Base-by-base conservation (phyloP, 306 rosid genomes). In the Acacia confusa region DNA sequence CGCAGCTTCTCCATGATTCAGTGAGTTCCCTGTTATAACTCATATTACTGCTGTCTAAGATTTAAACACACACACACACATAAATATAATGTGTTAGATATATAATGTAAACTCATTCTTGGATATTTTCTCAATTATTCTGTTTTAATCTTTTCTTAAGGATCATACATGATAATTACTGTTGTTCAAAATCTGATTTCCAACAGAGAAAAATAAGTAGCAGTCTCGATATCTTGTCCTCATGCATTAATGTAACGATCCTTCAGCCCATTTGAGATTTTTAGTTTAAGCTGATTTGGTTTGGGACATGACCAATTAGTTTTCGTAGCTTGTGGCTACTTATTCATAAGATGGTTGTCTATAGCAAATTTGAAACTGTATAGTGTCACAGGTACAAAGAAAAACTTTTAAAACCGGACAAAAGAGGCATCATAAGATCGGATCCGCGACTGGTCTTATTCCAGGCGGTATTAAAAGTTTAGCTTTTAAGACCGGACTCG, bases 21-120 rank as follows among this genome's bases (percentile, higher is more conserved):
- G 94, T 92, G 81, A 84, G 94, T 78, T 78, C 60, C 69, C 61
- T 9, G 17, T 27, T 80, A 48, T 41, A 75, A 17, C 43, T 72
- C 63, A 55, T 61, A 52, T 72, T 9, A 14, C 41, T 69, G 36
- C 50, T 64, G 19, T 25, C 72, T 78, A 27, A 52, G 30, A 16
- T 75, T 64, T 36, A 36, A 7, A 6, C 8, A 36, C 40, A 36
- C 40, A 32, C 34, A 36, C 38, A 34, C 7, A 34, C 4, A 34
- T 36, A 6, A 36, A 36, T 36, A 36, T 36, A 52, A 32, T 36
- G 44, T 22, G 24, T 30, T 30, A 65, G 44, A 32, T n/a, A 16
- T 4, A 60, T 60, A 25, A 60, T 25, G 67, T 36, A 20, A 36
- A 67, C n/a, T 28, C 52, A 38, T 40, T 50, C 52, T 38, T 38